These are phyloP conservation scores for Platismatia glauca DNA, from an alignment of 495 filamentous ascomycete genomes.

Conservation along the genomic window DNA sequence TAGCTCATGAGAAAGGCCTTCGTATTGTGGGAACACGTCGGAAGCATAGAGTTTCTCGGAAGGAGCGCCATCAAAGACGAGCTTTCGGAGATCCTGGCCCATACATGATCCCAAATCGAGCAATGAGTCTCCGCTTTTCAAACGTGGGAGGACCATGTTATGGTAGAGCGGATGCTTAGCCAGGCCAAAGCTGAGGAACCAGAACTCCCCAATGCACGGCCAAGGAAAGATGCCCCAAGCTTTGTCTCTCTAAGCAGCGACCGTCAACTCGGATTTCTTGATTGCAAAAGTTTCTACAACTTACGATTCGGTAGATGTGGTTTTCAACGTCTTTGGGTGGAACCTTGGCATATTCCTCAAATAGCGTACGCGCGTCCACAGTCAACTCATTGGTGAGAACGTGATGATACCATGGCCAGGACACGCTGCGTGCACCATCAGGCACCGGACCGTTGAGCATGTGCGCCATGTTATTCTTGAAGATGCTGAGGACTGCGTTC, in stretches of 20 bases:
- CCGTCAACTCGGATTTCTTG: not conserved
- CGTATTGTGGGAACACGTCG: conserved; percentile 23
- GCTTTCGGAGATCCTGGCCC: conserved; percentile 27
- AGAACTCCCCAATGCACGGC: conserved; percentile 38
- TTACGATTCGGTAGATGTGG: conserved; percentile 24
- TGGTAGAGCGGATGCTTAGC: conserved; percentile 24
- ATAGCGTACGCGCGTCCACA: conserved; percentile 20
- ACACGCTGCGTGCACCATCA: conserved; percentile 21
- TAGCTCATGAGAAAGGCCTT: conserved; percentile 22
- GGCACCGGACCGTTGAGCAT: conserved; percentile 24
- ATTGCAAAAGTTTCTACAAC: not conserved
- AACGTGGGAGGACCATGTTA: conserved; percentile 20
- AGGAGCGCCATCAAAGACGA: conserved; percentile 24
- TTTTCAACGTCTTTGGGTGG: conserved; percentile 19
- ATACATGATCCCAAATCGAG: conserved; percentile 26
- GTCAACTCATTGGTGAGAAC: conserved; percentile 18
- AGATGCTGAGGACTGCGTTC: not conserved
- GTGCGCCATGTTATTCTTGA: conserved; percentile 16
- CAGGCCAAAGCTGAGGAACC: conserved; percentile 30
- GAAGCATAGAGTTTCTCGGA: conserved; percentile 20
- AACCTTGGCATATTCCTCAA: conserved; percentile 26
- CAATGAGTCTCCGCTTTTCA: conserved; percentile 18
- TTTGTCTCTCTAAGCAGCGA: conserved; percentile 19
- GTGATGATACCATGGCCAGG: conserved; percentile 27
- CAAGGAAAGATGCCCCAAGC: conserved; percentile 27